Conservation (phyloP, 2,329 filamentous ascomycete species). For the Epichloe scottii region DNA sequence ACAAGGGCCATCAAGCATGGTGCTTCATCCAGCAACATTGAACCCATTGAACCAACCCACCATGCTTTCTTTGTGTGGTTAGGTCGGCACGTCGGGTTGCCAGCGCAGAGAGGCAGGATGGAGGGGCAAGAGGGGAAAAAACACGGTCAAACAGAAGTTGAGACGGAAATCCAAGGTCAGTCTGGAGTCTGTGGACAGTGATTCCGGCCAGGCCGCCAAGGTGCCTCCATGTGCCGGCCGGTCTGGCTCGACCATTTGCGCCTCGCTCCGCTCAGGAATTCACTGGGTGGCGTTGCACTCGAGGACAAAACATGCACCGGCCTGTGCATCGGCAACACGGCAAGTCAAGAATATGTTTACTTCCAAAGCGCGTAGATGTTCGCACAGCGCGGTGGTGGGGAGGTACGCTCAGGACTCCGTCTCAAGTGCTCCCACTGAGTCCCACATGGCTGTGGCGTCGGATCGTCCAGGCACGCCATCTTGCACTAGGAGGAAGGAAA, state of each 20-base stretch:
- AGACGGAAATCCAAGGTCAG: not conserved
- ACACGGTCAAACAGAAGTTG: not conserved
- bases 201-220: slow-evolving; percentile 2
- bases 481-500: no score
- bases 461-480: not conserved
- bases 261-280: not conserved
- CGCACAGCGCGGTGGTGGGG: no score
- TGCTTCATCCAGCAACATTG: no score
- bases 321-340: slow-evolving; percentile 1
- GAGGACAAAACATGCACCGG: not conserved
- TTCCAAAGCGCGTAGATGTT: no score
- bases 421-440: not conserved
- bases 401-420: no score
- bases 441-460: no score
- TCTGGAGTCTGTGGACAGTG: not conserved
- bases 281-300: not conserved
- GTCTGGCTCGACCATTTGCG: not conserved
- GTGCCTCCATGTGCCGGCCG: not conserved
- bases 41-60: no score
- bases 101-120: no score
- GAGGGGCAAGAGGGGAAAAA: no score
- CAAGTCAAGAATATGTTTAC: not conserved
- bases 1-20: no score
- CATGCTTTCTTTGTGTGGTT: no score
- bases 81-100: no score